Percentiles rank a stretch among this genome's conserved stretches.
Evolutionary conservation across 1,284 basidiomycete species (phyloP).

Genomic region (Anthracocystis walkeri): DNA sequence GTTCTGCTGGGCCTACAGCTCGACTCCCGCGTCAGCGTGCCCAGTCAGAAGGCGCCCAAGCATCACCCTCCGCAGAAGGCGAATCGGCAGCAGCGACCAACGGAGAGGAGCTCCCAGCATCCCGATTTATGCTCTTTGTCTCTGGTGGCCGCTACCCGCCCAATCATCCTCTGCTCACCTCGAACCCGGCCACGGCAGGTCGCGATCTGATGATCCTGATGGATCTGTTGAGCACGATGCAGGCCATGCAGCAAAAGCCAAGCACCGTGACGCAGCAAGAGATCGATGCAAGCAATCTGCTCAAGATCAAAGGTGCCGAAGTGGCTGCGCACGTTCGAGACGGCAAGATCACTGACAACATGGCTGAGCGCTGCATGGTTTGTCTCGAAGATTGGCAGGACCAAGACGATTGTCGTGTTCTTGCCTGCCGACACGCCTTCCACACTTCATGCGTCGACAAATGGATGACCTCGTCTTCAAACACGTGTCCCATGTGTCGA

Average conservation of each 20-base stretch:
- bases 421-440: slow-evolving; percentile 64
- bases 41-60: slow-evolving; percentile 20
- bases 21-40: slow-evolving; percentile 15
- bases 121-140: slow-evolving; percentile 66
- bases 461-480: slow-evolving; percentile 60
- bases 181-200: slow-evolving; percentile 56
- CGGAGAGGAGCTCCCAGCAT: slow-evolving; percentile 39
- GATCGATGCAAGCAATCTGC: slow-evolving; percentile 57
- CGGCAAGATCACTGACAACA: slow-evolving; percentile 63
- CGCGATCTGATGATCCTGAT: slow-evolving; percentile 67
- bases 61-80: neutral
- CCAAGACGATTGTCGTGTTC: slow-evolving; percentile 58
- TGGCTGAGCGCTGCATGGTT: slow-evolving; percentile 62
- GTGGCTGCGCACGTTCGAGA: slow-evolving; percentile 33
- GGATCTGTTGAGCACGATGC: slow-evolving; percentile 63
- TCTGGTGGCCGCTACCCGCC: slow-evolving; percentile 64
- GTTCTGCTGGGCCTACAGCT: slow-evolving; percentile 16
- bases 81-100: slow-evolving; percentile 3
- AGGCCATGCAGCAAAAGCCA: slow-evolving; percentile 57
- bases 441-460: slow-evolving; percentile 60
- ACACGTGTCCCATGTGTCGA: slow-evolving; percentile 63
- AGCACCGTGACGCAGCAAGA: slow-evolving; percentile 60
- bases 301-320: slow-evolving; percentile 45
- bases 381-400: slow-evolving; percentile 66
- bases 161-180: slow-evolving; percentile 62